A percentile compares a stretch with the other conserved stretches of the same genome.
phyloP scores from a whole-genome alignment of 1,284 basidiomycete genomes.

The Fistulinella cinereoalba region DNA sequence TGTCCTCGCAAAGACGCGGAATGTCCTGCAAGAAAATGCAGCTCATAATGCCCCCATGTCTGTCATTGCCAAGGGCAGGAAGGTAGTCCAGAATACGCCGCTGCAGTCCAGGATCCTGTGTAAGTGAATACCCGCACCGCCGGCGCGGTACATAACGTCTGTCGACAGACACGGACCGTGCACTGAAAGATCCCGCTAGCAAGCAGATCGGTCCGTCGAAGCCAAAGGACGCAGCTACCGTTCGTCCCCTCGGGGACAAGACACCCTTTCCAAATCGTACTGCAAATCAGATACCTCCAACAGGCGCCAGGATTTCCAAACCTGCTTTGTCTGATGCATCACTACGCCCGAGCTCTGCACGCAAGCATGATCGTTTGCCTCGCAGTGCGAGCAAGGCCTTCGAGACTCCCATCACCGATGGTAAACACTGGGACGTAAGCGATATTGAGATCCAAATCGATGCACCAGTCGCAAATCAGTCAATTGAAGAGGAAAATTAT shows the following conservation, averaged over 20 bases:
- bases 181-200: constrained; percentile 18
- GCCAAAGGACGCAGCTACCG: constrained; percentile 22
- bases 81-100: constrained; percentile 37
- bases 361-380: constrained; percentile 53
- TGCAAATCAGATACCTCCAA: constrained; percentile 26
- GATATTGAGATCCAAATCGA: constrained; percentile 51
- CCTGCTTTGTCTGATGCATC: constrained; percentile 31
- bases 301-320: constrained; percentile 31
- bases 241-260: constrained; percentile 55
- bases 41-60: constrained; percentile 40
- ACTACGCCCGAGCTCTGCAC: constrained; percentile 60
- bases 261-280: constrained; percentile 57
- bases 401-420: constrained; percentile 64
- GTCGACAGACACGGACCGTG: constrained; percentile 26
- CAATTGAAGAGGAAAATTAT: constrained; percentile 43
- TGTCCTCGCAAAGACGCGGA: constrained; percentile 36
- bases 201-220: constrained; percentile 28
- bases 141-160: constrained; percentile 2
- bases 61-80: constrained; percentile 45
- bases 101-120: constrained; percentile 38
- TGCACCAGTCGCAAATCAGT: constrained; percentile 34
- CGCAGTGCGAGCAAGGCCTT: constrained; percentile 44
- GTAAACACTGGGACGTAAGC: constrained; percentile 72
- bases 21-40: constrained; percentile 53
- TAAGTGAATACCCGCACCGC: constrained; percentile 14